Conservation (phyloP, 108 stramenopile genomes). For the Phaeodactylum tricornutum region DNA sequence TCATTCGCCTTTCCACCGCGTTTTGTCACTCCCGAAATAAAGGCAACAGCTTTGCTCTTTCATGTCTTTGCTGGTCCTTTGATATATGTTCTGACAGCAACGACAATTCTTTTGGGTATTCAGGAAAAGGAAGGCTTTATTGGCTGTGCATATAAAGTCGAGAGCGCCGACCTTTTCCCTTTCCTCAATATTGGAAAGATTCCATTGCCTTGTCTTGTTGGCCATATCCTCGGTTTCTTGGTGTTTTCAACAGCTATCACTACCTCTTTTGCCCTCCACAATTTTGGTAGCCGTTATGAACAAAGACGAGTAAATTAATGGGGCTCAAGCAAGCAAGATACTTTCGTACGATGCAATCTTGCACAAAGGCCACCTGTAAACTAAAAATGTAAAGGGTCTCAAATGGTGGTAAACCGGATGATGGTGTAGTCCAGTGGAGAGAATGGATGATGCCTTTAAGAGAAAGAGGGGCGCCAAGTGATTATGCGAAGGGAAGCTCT, state of each 20-base stretch:
- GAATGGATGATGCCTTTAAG: too few relatives aligned
- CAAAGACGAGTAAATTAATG: too few relatives aligned
- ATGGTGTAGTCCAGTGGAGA: too few relatives aligned
- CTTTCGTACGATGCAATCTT: too few relatives aligned
- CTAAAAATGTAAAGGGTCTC: too few relatives aligned
- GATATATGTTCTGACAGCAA: slow-evolving; percentile 29
- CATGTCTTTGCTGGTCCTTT: slow-evolving; percentile 43
- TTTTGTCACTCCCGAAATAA: slow-evolving; percentile 14
- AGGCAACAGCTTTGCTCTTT: slow-evolving; percentile 27
- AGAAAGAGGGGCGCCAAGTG: too few relatives aligned
- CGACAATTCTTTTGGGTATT: slow-evolving; percentile 59
- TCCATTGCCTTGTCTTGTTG: slow-evolving; percentile 40
- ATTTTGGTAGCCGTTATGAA: too few relatives aligned
- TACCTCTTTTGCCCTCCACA: slow-evolving; percentile 10
- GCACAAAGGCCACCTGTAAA: too few relatives aligned
- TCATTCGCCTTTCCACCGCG: slow-evolving; percentile 19
- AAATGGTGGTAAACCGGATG: too few relatives aligned
- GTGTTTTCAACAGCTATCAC: slow-evolving; percentile 5
- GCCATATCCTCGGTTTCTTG: slow-evolving; percentile 26
- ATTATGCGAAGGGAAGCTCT: too few relatives aligned
- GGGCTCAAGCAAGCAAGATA: too few relatives aligned
- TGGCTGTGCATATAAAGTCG: slow-evolving; percentile 46
- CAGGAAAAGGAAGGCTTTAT: slow-evolving; percentile 73
- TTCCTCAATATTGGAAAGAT: slow-evolving; percentile 29
- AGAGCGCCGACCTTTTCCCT: slow-evolving; percentile 32